Base-by-base conservation (phyloP, 495 filamentous ascomycete species). In the Aspergillus conjunctus region DNA sequence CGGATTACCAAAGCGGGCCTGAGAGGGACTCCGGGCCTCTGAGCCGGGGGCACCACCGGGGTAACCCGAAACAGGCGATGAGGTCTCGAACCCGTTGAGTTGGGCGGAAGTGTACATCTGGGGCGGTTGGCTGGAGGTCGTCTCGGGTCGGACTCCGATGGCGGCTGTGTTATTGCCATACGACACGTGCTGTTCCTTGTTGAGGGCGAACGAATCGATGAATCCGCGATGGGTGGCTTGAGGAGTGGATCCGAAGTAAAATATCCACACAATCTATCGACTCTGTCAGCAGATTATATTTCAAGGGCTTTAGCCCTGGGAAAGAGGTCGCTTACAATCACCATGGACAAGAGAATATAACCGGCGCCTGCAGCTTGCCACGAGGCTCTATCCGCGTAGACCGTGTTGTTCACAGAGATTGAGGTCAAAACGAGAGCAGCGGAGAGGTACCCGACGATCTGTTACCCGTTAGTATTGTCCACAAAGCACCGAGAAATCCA, bases 41-140 rank as follows among this genome's bases (percentile, higher is more conserved):
- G 78, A 71, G 33, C 88, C 88, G 46, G 79, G 75, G 32, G 83
- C 72, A 43, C 85, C 85, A 56, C 90, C 89, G 14, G 85, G 84
- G 67, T 85, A 88, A 56, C 88, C 90, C 26, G 90, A 91, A 34
- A 97, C 88, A 10, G 94, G 94, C 0, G 93, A 96, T 41, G 91
- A 92, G 44, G 93, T 98, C 76, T 98, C 95, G 65, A 98, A 96
- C 41, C 94, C 94, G 66, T 88, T 96, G 58, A 98, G 82, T 74
- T 97, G 92, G 8, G 91, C 89, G 4, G 91, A 94, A 4, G 94
- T 97, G 74, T 98, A 98, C 91, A 97, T 96, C 72, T 98, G 95
- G 1, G 93, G 94, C 6, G 89, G 85, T 46, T 85, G 83, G 50
- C 84, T 85, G 30, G 89, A 90, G 7, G 87, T 91, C 10, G 91